Conservation (phyloP, 1,139 yeast species). For the Suhomyces anneliseae region DNA sequence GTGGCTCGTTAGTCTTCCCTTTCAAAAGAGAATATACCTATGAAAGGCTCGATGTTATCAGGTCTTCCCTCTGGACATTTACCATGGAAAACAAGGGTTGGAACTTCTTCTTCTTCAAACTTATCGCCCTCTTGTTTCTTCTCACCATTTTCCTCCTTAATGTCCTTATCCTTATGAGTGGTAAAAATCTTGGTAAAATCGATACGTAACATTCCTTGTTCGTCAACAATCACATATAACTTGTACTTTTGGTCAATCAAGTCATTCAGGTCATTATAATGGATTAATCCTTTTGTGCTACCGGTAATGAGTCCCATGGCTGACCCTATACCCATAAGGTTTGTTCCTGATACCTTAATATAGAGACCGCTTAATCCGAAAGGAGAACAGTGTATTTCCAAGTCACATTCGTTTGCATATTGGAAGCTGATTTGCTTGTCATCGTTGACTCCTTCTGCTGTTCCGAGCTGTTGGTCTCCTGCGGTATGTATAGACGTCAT, state of each 20-base stretch:
- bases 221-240: slow-evolving; percentile 52
- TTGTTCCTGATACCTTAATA: slow-evolving; percentile 51
- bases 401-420: slow-evolving; percentile 52
- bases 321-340: slow-evolving; percentile 56
- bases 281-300: slow-evolving; percentile 49
- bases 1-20: slow-evolving; percentile 29
- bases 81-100: slow-evolving; percentile 52
- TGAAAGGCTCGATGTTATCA: slow-evolving; percentile 54
- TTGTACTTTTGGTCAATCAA: slow-evolving; percentile 51
- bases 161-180: slow-evolving; percentile 14
- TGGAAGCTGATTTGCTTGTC: slow-evolving; percentile 35
- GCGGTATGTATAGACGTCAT: background rate
- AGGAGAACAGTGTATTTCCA: slow-evolving; percentile 59
- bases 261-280: slow-evolving; percentile 52
- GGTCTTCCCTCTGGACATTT: slow-evolving; percentile 57
- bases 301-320: slow-evolving; percentile 62
- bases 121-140: slow-evolving; percentile 11
- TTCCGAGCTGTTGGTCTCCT: background rate
- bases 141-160: slow-evolving; percentile 11
- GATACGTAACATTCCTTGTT: slow-evolving; percentile 48
- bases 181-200: slow-evolving; percentile 53
- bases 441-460: background rate
- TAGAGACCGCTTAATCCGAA: slow-evolving; percentile 59
- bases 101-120: slow-evolving; percentile 37
- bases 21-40: slow-evolving; percentile 57